Evolutionary conservation across 2,329 filamentous ascomycete species (phyloP), one percentile per base, ranked within the genome.

Genomic region (Bertia moriformis): DNA sequence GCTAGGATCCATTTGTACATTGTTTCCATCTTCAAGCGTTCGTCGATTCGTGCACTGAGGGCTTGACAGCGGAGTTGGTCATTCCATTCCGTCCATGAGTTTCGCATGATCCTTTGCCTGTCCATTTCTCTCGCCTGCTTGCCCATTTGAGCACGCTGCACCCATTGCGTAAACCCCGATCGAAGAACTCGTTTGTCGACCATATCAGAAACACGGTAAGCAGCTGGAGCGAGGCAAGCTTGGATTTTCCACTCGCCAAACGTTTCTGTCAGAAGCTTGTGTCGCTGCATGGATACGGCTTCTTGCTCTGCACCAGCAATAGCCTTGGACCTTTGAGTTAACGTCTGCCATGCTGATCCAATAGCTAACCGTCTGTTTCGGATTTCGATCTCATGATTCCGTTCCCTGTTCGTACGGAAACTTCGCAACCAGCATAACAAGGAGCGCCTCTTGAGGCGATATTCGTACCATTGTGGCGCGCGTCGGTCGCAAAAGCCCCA

Each of bases 401-500:
- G 56, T 43, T 64, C 57, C 44, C 52, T 48, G 38, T 58, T 59
- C 17, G 49, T 60, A 41, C 59, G 51, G 41, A 60, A 53, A 12
- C 50, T 54, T 20, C 56, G 51, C 39, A 62, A 46, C 61, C 60
- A 64, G 24, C 49, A 55, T 24, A 60, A 48, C 22, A 65, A 47
- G 3, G 58, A 57, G 13, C 58, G 53, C 42, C 55, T 51, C 41
- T 63, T 61, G 3, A 63, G 49, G 24, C 56, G 54, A 43, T 53
- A 51, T 14, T 59, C 57, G 39, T 57, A 56, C 54, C 58, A 62
- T 43, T 60, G 55, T 14, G 61, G 61, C 13, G 61, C 62, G 24
- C 58, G 55, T 17, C 56, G 51, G 37, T 62, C 56, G 41, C 59
- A 64, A 42, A 63, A 61, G 19, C 45, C 44, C 59, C 60, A 65